Percentiles rank a stretch among this genome's conserved stretches.
Conservation (phyloP, 129 eudicot species). For the Helichrysum umbraculigerum region DNA sequence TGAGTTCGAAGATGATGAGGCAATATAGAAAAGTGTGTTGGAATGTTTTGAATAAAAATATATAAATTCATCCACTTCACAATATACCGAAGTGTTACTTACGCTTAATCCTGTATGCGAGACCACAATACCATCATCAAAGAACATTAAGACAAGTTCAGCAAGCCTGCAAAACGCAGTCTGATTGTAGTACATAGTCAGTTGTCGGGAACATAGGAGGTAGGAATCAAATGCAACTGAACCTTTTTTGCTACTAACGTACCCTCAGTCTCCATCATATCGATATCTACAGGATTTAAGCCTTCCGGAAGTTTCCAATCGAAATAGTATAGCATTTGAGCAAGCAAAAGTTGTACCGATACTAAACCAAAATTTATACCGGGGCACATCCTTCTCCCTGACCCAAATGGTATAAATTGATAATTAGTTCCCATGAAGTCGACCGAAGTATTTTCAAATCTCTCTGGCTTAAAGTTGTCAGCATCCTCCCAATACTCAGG, state of each 20-base stretch:
- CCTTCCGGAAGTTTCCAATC: constrained; percentile 1
- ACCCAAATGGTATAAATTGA: background rate
- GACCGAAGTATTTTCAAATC: background rate
- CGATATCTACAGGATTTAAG: background rate
- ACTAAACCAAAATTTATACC: too few species aligned
- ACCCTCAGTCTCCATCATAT: background rate
- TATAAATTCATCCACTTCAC: too few species aligned
- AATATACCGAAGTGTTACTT: too few species aligned
- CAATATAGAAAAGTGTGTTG: too few species aligned
- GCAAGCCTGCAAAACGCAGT: background rate
- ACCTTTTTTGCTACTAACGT: background rate
- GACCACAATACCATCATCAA: background rate
- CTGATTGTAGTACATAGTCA: background rate
- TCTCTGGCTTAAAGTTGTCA: background rate
- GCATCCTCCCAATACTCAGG: constrained; percentile 2
- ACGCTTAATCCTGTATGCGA: background rate
- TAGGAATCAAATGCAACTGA: background rate
- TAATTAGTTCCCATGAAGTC: background rate
- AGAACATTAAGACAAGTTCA: background rate
- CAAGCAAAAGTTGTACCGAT: background rate
- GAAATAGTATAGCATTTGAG: background rate
- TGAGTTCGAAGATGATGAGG: too few species aligned
- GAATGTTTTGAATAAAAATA: too few species aligned
- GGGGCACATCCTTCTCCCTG: too few species aligned
- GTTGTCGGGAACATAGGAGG: background rate